Evolutionary conservation across 192 early-diverging fungal species (phyloP).

Genomic region (Allomyces javanicus): DNA sequence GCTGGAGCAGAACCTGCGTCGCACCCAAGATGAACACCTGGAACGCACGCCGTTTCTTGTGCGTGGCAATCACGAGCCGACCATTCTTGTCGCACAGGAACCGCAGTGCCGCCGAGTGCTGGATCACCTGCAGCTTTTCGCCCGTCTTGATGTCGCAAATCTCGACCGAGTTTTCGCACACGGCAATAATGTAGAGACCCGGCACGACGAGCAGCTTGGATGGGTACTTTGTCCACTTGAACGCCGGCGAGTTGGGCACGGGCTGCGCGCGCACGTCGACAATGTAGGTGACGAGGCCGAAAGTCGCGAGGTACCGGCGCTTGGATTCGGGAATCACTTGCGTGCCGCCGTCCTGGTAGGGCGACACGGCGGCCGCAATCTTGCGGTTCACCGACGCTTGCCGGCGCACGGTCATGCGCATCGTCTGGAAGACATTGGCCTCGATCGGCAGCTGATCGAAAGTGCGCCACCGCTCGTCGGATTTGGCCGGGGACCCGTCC

Average conservation of each 20-base stretch:
- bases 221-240: slow-evolving; percentile 4
- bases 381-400: slow-evolving; percentile 28
- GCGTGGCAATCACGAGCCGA: neutral
- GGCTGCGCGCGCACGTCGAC: slow-evolving; percentile 5
- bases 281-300: slow-evolving; percentile 2
- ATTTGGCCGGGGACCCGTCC: slow-evolving; percentile 5
- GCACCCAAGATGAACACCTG: neutral
- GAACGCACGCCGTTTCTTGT: neutral
- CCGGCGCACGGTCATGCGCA: slow-evolving; percentile 11
- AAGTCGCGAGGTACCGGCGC: slow-evolving; percentile 4
- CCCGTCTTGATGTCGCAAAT: slow-evolving; percentile 7
- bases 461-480: slow-evolving; percentile 21
- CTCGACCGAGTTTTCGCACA: slow-evolving; percentile 7
- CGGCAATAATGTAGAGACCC: slow-evolving; percentile 4
- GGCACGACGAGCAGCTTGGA: slow-evolving; percentile 1
- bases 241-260: slow-evolving; percentile 3
- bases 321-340: neutral
- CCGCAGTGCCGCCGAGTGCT: neutral
- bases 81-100: neutral
- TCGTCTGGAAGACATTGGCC: slow-evolving; percentile 19
- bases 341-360: slow-evolving; percentile 3
- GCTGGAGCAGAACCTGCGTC: neutral
- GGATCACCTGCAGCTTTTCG: slow-evolving; percentile 6
- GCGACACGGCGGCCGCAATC: slow-evolving; percentile 21
- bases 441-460: slow-evolving; percentile 39